Percentiles rank a stretch among this genome's conserved stretches.
Conservation (phyloP, 2,329 filamentous ascomycete genomes). For the Stachybotrys elegans region DNA sequence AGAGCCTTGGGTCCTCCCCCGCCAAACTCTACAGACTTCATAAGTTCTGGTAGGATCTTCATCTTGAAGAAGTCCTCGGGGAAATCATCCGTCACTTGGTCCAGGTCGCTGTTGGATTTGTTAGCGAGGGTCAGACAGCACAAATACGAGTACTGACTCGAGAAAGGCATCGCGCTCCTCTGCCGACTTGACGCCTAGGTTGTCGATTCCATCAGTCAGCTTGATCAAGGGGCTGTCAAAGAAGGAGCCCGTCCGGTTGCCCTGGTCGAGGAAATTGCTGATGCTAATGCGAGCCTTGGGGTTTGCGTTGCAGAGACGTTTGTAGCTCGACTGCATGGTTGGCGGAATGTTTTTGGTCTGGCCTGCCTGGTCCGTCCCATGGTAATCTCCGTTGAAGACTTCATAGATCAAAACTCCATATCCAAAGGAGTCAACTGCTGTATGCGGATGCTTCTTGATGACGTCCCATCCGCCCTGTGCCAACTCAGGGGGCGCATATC, state of each 20-base stretch:
- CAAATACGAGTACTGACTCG: constrained; percentile 39
- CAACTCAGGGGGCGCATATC: constrained; percentile 85
- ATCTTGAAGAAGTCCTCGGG: constrained; percentile 98
- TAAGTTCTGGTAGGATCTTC: constrained; percentile 87
- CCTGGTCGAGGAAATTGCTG: constrained; percentile 84
- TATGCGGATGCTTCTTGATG: constrained; percentile 76
- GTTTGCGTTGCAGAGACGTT: constrained; percentile 79
- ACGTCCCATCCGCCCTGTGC: constrained; percentile 84
- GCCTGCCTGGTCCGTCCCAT: constrained; percentile 70
- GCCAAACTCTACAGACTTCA: constrained; percentile 99
- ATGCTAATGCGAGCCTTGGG: constrained; percentile 84
- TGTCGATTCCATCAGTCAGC: constrained; percentile 88
- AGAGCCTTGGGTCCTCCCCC: constrained; percentile 93
- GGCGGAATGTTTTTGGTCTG: constrained; percentile 84
- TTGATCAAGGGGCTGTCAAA: constrained; percentile 92
- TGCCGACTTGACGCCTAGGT: constrained; percentile 80
- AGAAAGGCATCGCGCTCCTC: constrained; percentile 81
- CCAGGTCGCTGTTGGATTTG: constrained; percentile 60
- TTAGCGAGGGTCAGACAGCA: neutral
- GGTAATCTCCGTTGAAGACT: constrained; percentile 83
- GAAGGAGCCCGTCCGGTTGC: constrained; percentile 74
- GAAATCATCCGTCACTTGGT: constrained; percentile 85
- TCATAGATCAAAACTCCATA: constrained; percentile 83
- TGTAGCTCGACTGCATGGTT: constrained; percentile 87
- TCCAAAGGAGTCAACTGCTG: constrained; percentile 82